Percentiles rank a stretch among this genome's conserved stretches.
Evolutionary conservation across 495 filamentous ascomycete genomes (phyloP).

Genomic region (Neurospora discreta): DNA sequence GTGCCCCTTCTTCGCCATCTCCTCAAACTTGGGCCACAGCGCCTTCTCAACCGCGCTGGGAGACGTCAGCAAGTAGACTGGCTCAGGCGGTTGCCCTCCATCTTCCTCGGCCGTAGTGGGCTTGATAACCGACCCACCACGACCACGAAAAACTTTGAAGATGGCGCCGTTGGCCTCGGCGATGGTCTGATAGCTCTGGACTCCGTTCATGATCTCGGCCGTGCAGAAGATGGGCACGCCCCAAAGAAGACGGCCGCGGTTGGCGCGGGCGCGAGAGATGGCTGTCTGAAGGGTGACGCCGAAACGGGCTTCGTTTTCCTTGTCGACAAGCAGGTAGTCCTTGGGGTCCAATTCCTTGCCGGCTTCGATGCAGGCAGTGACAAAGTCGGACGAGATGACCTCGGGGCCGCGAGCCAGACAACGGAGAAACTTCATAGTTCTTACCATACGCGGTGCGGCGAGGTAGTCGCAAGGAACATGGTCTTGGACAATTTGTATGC

Average conservation of each 20-base stretch:
- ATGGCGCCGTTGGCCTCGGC: constrained; percentile 79
- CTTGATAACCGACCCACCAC: constrained; percentile 48
- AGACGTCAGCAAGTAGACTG: constrained; percentile 68
- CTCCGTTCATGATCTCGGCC: constrained; percentile 62
- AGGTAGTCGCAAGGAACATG: constrained; percentile 69
- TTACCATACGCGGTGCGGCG: constrained; percentile 72
- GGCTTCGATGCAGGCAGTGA: constrained; percentile 59
- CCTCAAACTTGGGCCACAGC: constrained; percentile 70
- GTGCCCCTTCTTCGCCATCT: constrained; percentile 58
- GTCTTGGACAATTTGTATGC: constrained; percentile 69
- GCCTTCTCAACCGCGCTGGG: constrained; percentile 50
- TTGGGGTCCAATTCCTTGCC: constrained; percentile 43
- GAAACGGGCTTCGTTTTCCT: constrained; percentile 56
- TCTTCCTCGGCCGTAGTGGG: constrained; percentile 46
- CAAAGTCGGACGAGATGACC: constrained; percentile 65
- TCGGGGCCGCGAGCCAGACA: constrained; percentile 68
- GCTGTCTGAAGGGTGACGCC: constrained; percentile 55
- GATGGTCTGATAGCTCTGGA: constrained; percentile 73
- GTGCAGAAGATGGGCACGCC: constrained; percentile 73
- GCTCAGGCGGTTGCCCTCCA: constrained; percentile 45
- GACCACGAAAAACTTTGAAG: constrained; percentile 66
- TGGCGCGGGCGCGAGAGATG: constrained; percentile 55
- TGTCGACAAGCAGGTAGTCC: constrained; percentile 57
- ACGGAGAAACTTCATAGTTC: constrained; percentile 86
- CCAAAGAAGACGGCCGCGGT: constrained; percentile 61